These are phyloP conservation scores for Pichia inconspicua DNA, from an alignment of 1,139 yeast genomes.

Conservation along the genomic window DNA sequence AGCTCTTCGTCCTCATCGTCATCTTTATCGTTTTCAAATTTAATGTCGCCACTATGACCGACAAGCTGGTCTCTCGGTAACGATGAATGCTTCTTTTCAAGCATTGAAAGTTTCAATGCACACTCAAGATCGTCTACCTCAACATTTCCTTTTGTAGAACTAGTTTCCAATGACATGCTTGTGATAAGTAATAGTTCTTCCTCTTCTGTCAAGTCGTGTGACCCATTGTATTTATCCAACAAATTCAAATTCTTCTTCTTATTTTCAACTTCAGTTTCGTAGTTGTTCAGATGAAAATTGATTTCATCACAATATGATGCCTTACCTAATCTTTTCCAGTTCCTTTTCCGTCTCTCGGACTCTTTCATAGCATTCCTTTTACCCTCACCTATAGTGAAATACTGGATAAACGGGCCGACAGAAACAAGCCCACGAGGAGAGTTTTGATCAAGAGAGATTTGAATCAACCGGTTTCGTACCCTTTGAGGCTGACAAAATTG, in stretches of 20 bases:
- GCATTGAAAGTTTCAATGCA: neutral
- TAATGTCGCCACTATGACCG: neutral
- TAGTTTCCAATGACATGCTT: conserved; percentile 10
- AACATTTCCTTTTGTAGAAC: conserved; percentile 15
- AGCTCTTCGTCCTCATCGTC: conserved; percentile 22
- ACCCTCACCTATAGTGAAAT: conserved; percentile 53
- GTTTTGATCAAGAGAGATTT: conserved; percentile 30
- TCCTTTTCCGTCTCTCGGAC: neutral
- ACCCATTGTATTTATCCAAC: conserved; percentile 15
- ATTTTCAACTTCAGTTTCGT: conserved; percentile 8
- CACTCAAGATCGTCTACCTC: conserved; percentile 20
- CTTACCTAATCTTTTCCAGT: neutral
- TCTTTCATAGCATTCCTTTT: neutral
- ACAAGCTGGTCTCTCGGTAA: neutral
- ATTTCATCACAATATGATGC: conserved; percentile 10
- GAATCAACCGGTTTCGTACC: conserved; percentile 4
- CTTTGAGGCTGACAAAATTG: conserved; percentile 4
- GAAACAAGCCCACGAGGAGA: conserved; percentile 40
- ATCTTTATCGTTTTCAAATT: neutral
- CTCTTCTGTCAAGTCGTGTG: conserved; percentile 15
- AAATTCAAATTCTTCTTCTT: conserved; percentile 10
- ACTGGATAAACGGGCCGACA: conserved; percentile 52
- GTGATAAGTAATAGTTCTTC: conserved; percentile 17
- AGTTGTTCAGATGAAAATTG: conserved; percentile 11
- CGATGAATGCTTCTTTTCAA: neutral